phyloP scores from a whole-genome alignment of 1,139 yeast genomes.

The Suhomyces guaymorum region DNA sequence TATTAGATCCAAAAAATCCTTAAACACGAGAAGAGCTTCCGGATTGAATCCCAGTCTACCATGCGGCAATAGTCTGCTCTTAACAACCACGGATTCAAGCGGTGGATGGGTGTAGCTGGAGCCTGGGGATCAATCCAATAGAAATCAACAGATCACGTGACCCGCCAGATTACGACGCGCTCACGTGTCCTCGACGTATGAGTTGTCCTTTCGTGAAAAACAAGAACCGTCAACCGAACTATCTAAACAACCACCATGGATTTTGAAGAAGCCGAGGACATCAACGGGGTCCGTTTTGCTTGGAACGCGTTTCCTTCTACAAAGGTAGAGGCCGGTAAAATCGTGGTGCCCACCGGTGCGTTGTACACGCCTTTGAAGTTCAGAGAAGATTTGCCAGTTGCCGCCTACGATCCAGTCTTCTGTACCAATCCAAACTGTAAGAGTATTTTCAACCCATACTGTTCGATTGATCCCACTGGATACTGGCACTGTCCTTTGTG shows the following conservation, averaged over 20 bases:
- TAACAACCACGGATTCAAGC: conserved; percentile 42
- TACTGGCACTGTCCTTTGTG: conserved; percentile 94
- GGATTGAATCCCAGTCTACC: conserved; percentile 72
- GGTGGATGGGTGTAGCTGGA: too few species aligned
- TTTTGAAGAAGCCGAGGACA: conserved; percentile 53
- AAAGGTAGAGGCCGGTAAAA: conserved; percentile 84
- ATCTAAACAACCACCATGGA: conserved; percentile 33
- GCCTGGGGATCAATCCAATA: too few species aligned
- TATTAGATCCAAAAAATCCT: too few species aligned
- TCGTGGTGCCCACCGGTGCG: conserved; percentile 94
- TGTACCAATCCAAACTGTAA: conserved; percentile 83
- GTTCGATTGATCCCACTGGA: conserved; percentile 79
- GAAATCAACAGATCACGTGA: too few species aligned
- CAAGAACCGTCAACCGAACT: conserved; percentile 9
- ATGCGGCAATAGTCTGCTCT: conserved; percentile 54
- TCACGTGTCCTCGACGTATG: conserved; percentile 12
- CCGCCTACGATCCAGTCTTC: conserved; percentile 85
- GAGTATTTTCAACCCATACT: conserved; percentile 84
- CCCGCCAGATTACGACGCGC: not conserved
- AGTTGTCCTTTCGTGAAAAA: conserved; percentile 15
- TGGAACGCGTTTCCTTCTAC: conserved; percentile 74
- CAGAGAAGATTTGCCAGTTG: conserved; percentile 75
- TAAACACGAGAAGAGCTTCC: conserved; percentile 42
- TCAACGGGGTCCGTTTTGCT: conserved; percentile 51
- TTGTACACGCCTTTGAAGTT: conserved; percentile 88